These are phyloP conservation scores for Dactylellina drechsleri DNA, from an alignment of 2,329 filamentous ascomycete genomes.

Conservation along the genomic window DNA sequence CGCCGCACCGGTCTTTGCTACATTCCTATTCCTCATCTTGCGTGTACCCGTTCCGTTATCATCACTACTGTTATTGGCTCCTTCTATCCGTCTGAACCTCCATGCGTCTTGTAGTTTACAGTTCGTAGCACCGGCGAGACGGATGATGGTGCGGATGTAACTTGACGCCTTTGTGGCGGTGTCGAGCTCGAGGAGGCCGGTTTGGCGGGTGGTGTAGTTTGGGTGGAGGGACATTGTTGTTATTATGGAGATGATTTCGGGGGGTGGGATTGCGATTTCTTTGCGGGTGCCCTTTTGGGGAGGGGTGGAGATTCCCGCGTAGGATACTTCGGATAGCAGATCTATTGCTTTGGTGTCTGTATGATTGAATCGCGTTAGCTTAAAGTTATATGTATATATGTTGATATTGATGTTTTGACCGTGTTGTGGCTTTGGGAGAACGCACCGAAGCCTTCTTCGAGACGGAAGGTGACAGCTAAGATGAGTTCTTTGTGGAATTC, in stretches of 20 bases:
- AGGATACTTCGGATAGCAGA: constrained; percentile 37
- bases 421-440: neutral
- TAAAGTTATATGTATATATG: neutral
- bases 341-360: constrained; percentile 42
- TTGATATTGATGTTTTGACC: neutral
- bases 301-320: constrained; percentile 36
- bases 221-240: constrained; percentile 49
- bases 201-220: constrained; percentile 35
- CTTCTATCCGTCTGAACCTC: constrained; percentile 29
- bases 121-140: constrained; percentile 47
- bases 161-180: constrained; percentile 20
- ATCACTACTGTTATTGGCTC: neutral
- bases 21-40: constrained; percentile 38
- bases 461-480: constrained; percentile 3
- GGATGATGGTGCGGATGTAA: constrained; percentile 41
- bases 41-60: constrained; percentile 8
- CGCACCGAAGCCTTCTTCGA: constrained; percentile 47
- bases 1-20: constrained; percentile 24
- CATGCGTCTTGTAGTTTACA: constrained; percentile 44
- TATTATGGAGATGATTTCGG: constrained; percentile 39
- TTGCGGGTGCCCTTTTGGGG: constrained; percentile 13
- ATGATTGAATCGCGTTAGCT: neutral
- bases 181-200: constrained; percentile 11
- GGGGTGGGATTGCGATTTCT: constrained; percentile 31
- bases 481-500: constrained; percentile 23